Evolutionary conservation across 441 rosid genomes (phyloP).

Genomic region (Pelargonium australe): DNA sequence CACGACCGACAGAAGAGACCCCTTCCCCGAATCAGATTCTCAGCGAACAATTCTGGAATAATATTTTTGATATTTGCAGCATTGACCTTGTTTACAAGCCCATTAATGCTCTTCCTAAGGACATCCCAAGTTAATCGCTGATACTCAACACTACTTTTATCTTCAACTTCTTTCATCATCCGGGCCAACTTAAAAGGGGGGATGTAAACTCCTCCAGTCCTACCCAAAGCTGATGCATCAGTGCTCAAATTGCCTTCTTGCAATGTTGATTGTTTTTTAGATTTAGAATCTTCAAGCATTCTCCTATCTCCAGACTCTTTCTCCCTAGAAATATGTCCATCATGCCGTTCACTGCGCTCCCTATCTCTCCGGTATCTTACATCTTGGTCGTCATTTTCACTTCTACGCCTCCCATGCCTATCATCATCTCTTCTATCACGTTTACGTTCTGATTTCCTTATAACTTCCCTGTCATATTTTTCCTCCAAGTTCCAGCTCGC

Average conservation of each 20-base stretch:
- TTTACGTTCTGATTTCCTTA: conserved; percentile 21
- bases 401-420: conserved; percentile 27
- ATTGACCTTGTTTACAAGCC: conserved; percentile 79
- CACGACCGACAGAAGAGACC: conserved; percentile 87
- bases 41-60: conserved; percentile 76
- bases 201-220: conserved; percentile 78
- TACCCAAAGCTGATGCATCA: conserved; percentile 39
- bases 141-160: conserved; percentile 73
- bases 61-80: conserved; percentile 83
- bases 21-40: conserved; percentile 80
- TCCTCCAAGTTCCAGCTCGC: too few species aligned
- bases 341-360: conserved; percentile 27
- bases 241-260: conserved; percentile 37
- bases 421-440: conserved; percentile 27
- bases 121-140: conserved; percentile 97
- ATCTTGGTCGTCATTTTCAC: conserved; percentile 23
- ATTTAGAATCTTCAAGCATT: conserved; percentile 29
- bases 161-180: conserved; percentile 83
- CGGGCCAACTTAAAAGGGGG: conserved; percentile 84
- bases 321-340: conserved; percentile 17
- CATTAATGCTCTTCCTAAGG: conserved; percentile 82
- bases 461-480: conserved; percentile 25
- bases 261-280: conserved; percentile 15
- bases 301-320: conserved; percentile 33
- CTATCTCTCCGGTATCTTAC: conserved; percentile 27